Evolutionary conservation across 345 rosid species (phyloP), one percentile per base, ranked within the genome.

Genomic region (Excoecaria agallocha): DNA sequence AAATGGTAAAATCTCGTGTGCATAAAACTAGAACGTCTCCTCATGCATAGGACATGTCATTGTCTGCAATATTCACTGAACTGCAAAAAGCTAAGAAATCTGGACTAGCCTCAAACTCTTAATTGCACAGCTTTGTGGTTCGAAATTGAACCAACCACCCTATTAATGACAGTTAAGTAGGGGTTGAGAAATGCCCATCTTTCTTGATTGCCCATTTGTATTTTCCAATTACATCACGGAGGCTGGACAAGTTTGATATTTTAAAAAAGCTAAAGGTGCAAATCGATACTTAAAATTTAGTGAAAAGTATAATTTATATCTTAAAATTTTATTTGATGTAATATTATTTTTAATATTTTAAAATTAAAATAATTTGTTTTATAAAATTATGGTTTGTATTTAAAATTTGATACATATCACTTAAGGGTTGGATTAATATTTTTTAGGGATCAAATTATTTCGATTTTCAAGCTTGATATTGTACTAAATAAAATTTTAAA

Each of bases 101-200:
- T 30, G 41, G 39, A 16, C 24, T 45, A 2, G 19, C 49, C 17
- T 22, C 38, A 35, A 59, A 2, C 13, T 55, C 17, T 22, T 45
- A 41, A 59, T 41, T 57, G 48, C 24, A 13, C 68, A 72, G 80
- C 78, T 71, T 77, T 65, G 50, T 12, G 11, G 48, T 16, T 61
- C 59, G 8, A 24, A 43, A 30, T 17, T 16, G 12, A 83, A 58
- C 85, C 17, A 78, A 75, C 84, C 12, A 77, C 85, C 87, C 2
- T 64, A 80, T 78, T 86, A 75, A 86, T 80, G 77, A 57, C 70
- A 37, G 79, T 58, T 20, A 45, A 30, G 77, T 66, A 46, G 74
- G 46, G 37, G 83, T 82, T 73, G 77, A 77, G 74, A 71, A 15
- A 51, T 46, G 43, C 12, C 12, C 37, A 49, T 62, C 61, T 9